Percentiles rank a stretch among this genome's conserved stretches.
Conservation (phyloP, 441 rosid species). For the Erysimum cheiri region DNA sequence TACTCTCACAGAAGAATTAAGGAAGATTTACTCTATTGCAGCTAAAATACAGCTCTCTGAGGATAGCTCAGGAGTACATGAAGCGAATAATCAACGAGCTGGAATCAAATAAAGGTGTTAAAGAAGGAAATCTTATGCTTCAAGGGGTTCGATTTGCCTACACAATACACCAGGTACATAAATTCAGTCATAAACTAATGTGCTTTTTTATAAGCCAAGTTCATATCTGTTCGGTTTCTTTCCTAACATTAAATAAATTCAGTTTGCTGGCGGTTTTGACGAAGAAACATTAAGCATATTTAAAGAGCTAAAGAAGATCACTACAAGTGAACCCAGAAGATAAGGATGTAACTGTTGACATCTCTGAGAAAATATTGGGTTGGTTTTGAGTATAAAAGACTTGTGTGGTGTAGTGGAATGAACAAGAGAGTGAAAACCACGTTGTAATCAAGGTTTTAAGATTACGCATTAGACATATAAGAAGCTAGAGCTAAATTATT, state of each 20-base stretch:
- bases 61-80: conserved; percentile 64
- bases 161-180: conserved; percentile 66
- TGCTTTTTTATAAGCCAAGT: conserved; percentile 5
- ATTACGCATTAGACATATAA: conserved; percentile 29
- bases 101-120: conserved; percentile 38
- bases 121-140: conserved; percentile 55
- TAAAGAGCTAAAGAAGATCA: conserved; percentile 59
- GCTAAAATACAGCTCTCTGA: conserved; percentile 63
- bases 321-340: conserved; percentile 39
- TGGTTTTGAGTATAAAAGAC: conserved; percentile 17
- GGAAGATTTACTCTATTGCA: conserved; percentile 39
- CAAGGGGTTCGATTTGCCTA: conserved; percentile 70
- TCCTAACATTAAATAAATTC: conserved; percentile 40
- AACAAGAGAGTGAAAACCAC: conserved; percentile 18
- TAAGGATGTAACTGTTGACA: conserved; percentile 25
- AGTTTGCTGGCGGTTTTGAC: conserved; percentile 82
- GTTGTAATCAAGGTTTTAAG: conserved; percentile 9
- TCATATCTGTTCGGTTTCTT: conserved; percentile 7
- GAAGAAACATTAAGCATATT: conserved; percentile 54
- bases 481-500: conserved; percentile 25
- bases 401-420: not conserved
- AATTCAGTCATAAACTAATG: not conserved
- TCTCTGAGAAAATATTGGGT: not conserved
- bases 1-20: not conserved
- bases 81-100: conserved; percentile 55